These are phyloP conservation scores for Aureobasidium sp. DNA, from an alignment of 2,329 filamentous ascomycete genomes.

Conservation along the genomic window DNA sequence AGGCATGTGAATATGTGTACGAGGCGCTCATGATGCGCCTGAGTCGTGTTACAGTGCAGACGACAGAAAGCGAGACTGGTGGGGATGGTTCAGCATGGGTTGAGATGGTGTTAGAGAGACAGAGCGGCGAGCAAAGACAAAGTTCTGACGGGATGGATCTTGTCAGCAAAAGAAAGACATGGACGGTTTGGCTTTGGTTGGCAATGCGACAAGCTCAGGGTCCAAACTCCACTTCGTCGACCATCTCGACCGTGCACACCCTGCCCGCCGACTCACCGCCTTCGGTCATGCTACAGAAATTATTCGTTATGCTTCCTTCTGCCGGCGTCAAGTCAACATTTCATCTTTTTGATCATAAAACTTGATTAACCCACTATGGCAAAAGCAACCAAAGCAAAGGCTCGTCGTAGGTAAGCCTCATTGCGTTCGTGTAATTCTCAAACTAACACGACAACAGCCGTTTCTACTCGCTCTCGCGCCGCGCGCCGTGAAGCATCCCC, in stretches of 20 bases:
- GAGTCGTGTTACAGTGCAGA: neutral
- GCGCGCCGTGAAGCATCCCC: conserved; percentile 64
- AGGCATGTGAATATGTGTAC: neutral
- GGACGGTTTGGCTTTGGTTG: neutral
- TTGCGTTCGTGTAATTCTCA: neutral
- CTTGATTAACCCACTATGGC: conserved; percentile 25
- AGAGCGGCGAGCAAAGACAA: neutral
- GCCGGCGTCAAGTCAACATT: neutral
- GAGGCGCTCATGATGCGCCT: conserved; percentile 6
- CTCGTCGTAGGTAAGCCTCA: conserved; percentile 16
- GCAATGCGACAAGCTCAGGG: neutral
- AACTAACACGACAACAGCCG: conserved; percentile 33
- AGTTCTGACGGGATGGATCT: neutral
- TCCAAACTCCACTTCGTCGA: neutral
- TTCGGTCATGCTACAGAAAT: neutral
- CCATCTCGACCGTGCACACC: neutral
- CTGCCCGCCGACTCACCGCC: neutral
- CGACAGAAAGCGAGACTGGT: neutral
- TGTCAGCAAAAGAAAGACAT: neutral
- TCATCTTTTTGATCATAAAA: neutral
- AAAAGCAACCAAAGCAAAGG: conserved; percentile 39
- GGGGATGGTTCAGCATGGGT: neutral
- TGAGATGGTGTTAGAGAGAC: neutral
- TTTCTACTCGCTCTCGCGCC: conserved; percentile 63
- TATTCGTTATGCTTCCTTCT: too few species aligned